Evolutionary conservation across 1,139 yeast species (phyloP), one percentile per base, ranked within the genome.

Genomic region (Hanseniaspora sp.): DNA sequence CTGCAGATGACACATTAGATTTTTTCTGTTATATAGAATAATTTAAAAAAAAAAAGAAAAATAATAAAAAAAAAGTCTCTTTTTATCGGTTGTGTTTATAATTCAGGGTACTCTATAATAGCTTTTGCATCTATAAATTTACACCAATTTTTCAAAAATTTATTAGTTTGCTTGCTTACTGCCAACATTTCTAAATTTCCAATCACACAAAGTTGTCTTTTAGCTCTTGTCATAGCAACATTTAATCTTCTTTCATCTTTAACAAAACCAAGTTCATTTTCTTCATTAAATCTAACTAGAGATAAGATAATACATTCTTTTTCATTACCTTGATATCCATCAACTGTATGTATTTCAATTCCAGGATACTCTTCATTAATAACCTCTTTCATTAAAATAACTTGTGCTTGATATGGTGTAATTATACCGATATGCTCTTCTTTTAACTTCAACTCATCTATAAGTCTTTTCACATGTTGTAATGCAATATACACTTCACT

Each of bases 241-340:
- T 88, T 88, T 55, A 87, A 71, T 62, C 92, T 71, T 61, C 88
- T 70, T 56, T 77, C 75, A 61, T 87, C 95, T 42, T 75, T 74
- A 56, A 87, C 69, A 63, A 87, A 87, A 15, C 96, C 96, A 52
- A 87, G 81, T 55, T 82, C 84, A 47, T 74, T 69, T 11, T 68
- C 62, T 47, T 76, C 76, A 63, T 88, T 88, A 15, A 94, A 83
- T 54, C 96, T 71, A 1, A 87, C 96, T 56, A 88, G 67, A 0
- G 95, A 79, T n/a, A 88, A 74, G 1, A 88, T 74, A 5, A 88
- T 83, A 31, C 86, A 82, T 57, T 88, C 95, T 64, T 88, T 88
- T 64, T 88, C 96, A 56, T 95, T 74, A 0, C 96, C 96, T 69
- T 88, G 96, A 64, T 85, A 88, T 18, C 94, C 95, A 68, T 86